Conservation (phyloP, 805 yeast genomes). For the Metschnikowia cubensis region DNA sequence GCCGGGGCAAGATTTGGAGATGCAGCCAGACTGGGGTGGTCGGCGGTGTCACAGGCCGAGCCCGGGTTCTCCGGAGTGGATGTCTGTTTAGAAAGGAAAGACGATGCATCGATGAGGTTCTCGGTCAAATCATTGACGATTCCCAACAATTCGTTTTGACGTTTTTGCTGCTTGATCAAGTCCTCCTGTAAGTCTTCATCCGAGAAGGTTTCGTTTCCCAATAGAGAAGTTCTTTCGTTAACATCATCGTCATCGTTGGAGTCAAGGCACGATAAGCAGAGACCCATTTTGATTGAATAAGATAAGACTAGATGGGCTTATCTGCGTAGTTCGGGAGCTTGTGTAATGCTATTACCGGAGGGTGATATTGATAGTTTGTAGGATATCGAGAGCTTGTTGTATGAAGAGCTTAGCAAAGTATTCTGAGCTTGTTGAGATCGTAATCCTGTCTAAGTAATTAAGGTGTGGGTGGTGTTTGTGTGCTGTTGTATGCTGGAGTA, state of each 20-base stretch:
- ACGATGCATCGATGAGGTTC: conserved; percentile 34
- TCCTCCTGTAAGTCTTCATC: conserved; percentile 35
- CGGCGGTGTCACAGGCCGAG: conserved; percentile 8
- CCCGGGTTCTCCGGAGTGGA: conserved; percentile 7
- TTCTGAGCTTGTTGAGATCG: too few species aligned
- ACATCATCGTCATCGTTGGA: conserved; percentile 31
- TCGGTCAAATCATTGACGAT: conserved; percentile 43
- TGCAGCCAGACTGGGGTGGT: conserved; percentile 6
- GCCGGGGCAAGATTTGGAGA: conserved; percentile 10
- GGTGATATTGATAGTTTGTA: too few species aligned
- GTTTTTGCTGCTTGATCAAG: conserved; percentile 36
- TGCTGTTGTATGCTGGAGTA: neutral
- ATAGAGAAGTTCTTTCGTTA: conserved; percentile 38
- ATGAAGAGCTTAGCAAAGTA: too few species aligned
- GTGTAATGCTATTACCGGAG: too few species aligned
- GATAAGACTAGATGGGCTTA: too few species aligned
- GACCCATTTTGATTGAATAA: conserved; percentile 35
- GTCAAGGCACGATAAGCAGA: conserved; percentile 45
- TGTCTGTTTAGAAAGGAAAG: conserved; percentile 21
- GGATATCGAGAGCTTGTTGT: too few species aligned
- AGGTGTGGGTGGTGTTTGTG: neutral
- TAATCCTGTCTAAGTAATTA: too few species aligned
- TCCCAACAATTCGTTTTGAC: conserved; percentile 45
- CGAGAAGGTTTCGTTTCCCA: conserved; percentile 24
- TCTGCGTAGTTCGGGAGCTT: too few species aligned